Evolutionary conservation across 2,329 filamentous ascomycete species (phyloP).

Genomic region (Aureobasidium lini): DNA sequence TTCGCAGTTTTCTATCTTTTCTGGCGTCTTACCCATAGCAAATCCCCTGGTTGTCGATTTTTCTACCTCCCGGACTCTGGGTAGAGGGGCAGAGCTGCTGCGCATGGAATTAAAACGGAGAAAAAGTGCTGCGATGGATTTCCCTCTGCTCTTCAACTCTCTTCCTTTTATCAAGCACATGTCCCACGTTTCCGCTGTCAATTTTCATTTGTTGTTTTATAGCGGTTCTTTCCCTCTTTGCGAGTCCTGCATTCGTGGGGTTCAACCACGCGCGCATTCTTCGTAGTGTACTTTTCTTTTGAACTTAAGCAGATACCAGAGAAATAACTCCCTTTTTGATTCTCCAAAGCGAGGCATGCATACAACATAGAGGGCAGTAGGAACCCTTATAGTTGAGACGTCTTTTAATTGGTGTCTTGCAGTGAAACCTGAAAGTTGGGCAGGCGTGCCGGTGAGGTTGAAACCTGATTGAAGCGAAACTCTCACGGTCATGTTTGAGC

Average conservation of each 20-base stretch:
- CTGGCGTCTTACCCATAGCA: slow-evolving; percentile 5
- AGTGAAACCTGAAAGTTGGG: neutral
- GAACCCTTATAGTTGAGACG: neutral
- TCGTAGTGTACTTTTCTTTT: slow-evolving; percentile 11
- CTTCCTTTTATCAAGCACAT: neutral
- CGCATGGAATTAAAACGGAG: slow-evolving; percentile 5
- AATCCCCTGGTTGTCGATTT: neutral
- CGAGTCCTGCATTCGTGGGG: neutral
- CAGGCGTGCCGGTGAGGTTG: neutral
- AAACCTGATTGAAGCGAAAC: neutral
- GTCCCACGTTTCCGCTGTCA: neutral
- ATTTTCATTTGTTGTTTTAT: slow-evolving; percentile 10
- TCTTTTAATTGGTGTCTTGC: neutral
- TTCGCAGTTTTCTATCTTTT: neutral
- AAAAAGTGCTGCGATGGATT: neutral
- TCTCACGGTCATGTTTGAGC: neutral
- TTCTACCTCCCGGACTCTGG: neutral
- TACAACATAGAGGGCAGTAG: neutral
- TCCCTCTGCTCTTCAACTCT: neutral
- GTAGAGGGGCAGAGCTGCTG: neutral
- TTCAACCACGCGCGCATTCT: neutral
- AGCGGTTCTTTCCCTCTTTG: neutral
- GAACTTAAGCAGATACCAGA: slow-evolving; percentile 5
- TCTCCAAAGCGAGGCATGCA: neutral
- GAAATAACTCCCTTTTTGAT: neutral